phyloP scores from a whole-genome alignment of 1,284 basidiomycete genomes.

The Sphagnurus paluster region DNA sequence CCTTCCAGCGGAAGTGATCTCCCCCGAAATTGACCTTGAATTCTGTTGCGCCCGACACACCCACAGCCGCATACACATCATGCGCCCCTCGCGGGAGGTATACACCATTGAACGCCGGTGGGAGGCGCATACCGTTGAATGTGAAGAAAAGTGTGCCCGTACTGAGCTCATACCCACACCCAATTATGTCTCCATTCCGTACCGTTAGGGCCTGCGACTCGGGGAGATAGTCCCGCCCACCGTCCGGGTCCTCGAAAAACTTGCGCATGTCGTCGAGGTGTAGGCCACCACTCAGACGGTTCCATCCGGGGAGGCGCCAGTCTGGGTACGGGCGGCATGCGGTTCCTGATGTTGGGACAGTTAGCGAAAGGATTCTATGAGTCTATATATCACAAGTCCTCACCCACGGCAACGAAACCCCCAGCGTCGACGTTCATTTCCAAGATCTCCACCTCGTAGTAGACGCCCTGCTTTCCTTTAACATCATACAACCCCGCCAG shows the following conservation, averaged over 20 bases:
- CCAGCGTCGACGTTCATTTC: slow-evolving; percentile 41
- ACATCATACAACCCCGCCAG: slow-evolving; percentile 59
- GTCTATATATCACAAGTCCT: slow-evolving; percentile 12
- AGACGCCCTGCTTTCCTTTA: slow-evolving; percentile 53
- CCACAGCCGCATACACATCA: slow-evolving; percentile 68
- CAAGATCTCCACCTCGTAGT: slow-evolving; percentile 59
- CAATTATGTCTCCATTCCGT: slow-evolving; percentile 49
- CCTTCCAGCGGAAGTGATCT: slow-evolving; percentile 56
- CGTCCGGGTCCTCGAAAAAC: slow-evolving; percentile 67
- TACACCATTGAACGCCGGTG: slow-evolving; percentile 56
- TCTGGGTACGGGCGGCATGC: slow-evolving; percentile 65
- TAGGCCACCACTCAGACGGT: slow-evolving; percentile 60
- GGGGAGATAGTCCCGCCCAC: slow-evolving; percentile 56
- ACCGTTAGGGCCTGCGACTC: slow-evolving; percentile 30
- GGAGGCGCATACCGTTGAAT: slow-evolving; percentile 59
- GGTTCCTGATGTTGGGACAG: slow-evolving; percentile 44
- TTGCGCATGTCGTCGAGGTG: slow-evolving; percentile 73
- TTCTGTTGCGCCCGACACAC: slow-evolving; percentile 53
- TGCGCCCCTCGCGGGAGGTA: slow-evolving; percentile 50
- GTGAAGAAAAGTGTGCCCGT: slow-evolving; percentile 62
- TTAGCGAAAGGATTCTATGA: neutral
- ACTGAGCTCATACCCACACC: slow-evolving; percentile 62
- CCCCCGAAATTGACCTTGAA: slow-evolving; percentile 69
- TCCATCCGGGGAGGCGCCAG: slow-evolving; percentile 73
- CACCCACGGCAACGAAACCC: slow-evolving; percentile 61